phyloP scores from a whole-genome alignment of 139 green algal genomes.

The Chlamydomonas eustigma region DNA sequence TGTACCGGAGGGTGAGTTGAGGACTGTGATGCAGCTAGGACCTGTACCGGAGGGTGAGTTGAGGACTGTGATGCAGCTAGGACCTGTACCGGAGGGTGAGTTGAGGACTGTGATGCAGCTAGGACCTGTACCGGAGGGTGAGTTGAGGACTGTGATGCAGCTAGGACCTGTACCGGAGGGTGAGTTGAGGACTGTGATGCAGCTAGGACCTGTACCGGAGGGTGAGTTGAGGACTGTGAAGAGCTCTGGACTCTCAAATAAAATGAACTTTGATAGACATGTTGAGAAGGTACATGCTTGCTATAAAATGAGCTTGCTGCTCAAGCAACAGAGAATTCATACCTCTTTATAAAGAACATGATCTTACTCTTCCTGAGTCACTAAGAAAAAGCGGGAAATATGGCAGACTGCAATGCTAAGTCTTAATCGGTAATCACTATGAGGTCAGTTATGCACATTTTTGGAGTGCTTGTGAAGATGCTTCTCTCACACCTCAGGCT shows the following conservation, averaged over 20 bases:
- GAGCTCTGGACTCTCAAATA: neutral
- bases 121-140: neutral
- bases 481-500: constrained; percentile 26
- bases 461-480: neutral
- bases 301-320: too few relatives aligned
- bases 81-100: neutral
- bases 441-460: too few relatives aligned
- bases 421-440: too few relatives aligned
- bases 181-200: neutral
- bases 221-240: neutral
- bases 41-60: neutral
- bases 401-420: neutral
- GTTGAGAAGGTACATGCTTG: neutral
- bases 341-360: neutral
- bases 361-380: neutral
- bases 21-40: neutral
- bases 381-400: neutral
- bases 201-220: neutral
- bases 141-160: neutral
- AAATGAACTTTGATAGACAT: neutral
- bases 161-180: neutral
- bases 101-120: neutral
- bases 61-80: neutral
- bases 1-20: constrained; percentile 25
- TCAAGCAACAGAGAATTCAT: neutral